A percentile compares a stretch with the other conserved stretches of the same genome.
phyloP scores from a whole-genome alignment of 2,329 filamentous ascomycete genomes.

The Hymenoscyphus infarciens region DNA sequence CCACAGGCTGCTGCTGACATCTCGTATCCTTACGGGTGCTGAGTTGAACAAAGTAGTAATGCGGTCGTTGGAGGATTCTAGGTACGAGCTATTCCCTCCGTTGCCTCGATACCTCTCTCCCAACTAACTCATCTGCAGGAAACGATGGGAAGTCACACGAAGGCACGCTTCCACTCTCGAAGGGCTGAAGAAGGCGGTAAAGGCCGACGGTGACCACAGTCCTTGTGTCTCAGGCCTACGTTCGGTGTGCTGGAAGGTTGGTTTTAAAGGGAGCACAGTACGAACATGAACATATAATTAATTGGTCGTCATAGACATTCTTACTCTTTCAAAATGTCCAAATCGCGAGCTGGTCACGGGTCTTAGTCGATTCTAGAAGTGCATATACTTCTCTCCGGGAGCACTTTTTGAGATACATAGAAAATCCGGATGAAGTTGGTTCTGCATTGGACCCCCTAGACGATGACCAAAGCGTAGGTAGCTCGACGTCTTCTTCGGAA shows the following conservation, averaged over 20 bases:
- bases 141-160: slow-evolving; percentile 65
- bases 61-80: slow-evolving; percentile 53
- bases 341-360: slow-evolving; percentile 63
- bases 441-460: slow-evolving; percentile 77
- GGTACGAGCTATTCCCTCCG: slow-evolving; percentile 36
- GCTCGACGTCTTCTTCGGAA: background rate
- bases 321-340: slow-evolving; percentile 70
- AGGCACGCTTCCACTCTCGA: slow-evolving; percentile 53
- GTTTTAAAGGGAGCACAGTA: background rate
- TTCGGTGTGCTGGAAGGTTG: slow-evolving; percentile 89
- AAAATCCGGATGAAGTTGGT: slow-evolving; percentile 77
- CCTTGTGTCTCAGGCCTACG: slow-evolving; percentile 71
- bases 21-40: background rate
- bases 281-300: slow-evolving; percentile 2
- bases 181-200: slow-evolving; percentile 63
- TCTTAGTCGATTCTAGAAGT: slow-evolving; percentile 64
- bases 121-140: slow-evolving; percentile 43
- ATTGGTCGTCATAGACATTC: slow-evolving; percentile 57
- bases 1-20: background rate
- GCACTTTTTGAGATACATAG: slow-evolving; percentile 76
- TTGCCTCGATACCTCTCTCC: background rate
- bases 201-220: slow-evolving; percentile 53
- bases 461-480: slow-evolving; percentile 62
- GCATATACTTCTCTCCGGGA: slow-evolving; percentile 70
- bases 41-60: slow-evolving; percentile 38